Conservation (phyloP, 768 basidiomycete genomes). For the Lactifluus piperatus region DNA sequence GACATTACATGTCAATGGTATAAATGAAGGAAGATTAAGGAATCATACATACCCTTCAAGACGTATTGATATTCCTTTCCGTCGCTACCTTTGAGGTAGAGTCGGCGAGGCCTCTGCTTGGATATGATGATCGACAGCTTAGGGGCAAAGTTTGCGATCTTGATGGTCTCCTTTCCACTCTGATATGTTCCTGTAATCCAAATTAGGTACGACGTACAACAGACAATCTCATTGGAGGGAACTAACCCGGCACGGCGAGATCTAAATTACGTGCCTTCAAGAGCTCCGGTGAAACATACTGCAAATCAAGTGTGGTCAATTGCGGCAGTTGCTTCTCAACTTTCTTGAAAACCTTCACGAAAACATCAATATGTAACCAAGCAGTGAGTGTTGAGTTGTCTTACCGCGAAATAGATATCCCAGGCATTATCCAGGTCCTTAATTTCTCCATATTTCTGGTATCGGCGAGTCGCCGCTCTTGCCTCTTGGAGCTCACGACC, state of each 20-base stretch:
- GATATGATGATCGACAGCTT: slow-evolving; percentile 92
- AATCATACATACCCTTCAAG: slow-evolving; percentile 66
- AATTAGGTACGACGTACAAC: not conserved
- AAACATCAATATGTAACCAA: not conserved
- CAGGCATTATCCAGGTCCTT: slow-evolving; percentile 93
- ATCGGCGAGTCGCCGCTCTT: slow-evolving; percentile 82
- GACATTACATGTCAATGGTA: not conserved
- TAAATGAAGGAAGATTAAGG: not conserved
- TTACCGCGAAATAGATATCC: slow-evolving; percentile 94
- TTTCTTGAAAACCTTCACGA: slow-evolving; percentile 80
- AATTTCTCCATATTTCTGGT: slow-evolving; percentile 76
- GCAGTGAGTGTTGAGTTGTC: slow-evolving; percentile 21
- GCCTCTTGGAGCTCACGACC: slow-evolving; percentile 90
- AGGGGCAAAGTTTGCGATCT: slow-evolving; percentile 75
- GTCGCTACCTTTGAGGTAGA: slow-evolving; percentile 83
- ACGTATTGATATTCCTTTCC: slow-evolving; percentile 87
- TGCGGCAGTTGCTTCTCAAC: slow-evolving; percentile 90
- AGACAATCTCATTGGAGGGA: not conserved
- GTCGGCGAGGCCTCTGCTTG: slow-evolving; percentile 89
- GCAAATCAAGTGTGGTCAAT: slow-evolving; percentile 83
- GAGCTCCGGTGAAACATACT: slow-evolving; percentile 93
- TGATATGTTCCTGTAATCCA: slow-evolving; percentile 72
- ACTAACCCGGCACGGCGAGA: slow-evolving; percentile 86
- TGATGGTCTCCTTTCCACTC: slow-evolving; percentile 74
- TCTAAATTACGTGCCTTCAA: slow-evolving; percentile 85